A percentile compares a stretch with the other conserved stretches of the same genome.
Evolutionary conservation across 768 basidiomycete genomes (phyloP).

Genomic region (Cystofilobasidium macerans): DNA sequence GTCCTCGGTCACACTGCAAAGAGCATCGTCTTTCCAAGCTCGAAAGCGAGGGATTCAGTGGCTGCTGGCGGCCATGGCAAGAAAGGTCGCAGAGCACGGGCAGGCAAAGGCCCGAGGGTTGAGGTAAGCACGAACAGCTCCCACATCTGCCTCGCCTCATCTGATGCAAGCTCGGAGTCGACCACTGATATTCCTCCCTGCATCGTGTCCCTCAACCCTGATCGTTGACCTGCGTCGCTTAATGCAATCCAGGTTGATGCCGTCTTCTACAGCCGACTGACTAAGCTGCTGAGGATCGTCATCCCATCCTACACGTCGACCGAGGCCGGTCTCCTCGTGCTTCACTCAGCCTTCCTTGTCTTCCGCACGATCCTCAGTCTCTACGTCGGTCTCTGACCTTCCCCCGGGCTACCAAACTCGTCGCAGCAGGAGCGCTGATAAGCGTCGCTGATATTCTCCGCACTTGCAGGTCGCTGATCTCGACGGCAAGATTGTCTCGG

Average conservation of each 20-base stretch:
- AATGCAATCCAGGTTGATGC: constrained; percentile 95
- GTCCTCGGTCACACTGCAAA: constrained; percentile 55
- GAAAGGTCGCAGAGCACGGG: constrained; percentile 10
- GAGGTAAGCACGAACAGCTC: constrained; percentile 26
- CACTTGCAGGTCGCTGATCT: not conserved
- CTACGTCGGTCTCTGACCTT: no score
- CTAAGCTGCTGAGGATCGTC: constrained; percentile 67
- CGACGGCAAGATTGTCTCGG: constrained; percentile 69
- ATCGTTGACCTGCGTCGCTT: no score
- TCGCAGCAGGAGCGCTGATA: not conserved
- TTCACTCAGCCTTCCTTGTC: constrained; percentile 80
- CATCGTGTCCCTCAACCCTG: no score
- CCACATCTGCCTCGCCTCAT: constrained; percentile 14
- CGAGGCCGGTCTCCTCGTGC: constrained; percentile 71
- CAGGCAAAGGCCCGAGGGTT: constrained; percentile 23
- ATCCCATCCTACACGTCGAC: constrained; percentile 76
- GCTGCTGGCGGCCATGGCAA: not conserved
- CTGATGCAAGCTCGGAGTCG: no score
- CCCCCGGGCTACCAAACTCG: not conserved
- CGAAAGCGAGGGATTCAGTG: constrained; percentile 27
- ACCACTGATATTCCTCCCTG: no score
- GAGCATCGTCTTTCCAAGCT: constrained; percentile 44
- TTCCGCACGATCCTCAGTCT: constrained; percentile 83
- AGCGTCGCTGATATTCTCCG: not conserved
- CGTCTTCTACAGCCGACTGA: constrained; percentile 72